These are phyloP conservation scores for Lantana camara DNA, from an alignment of 257 asterid species.

Conservation along the genomic window DNA sequence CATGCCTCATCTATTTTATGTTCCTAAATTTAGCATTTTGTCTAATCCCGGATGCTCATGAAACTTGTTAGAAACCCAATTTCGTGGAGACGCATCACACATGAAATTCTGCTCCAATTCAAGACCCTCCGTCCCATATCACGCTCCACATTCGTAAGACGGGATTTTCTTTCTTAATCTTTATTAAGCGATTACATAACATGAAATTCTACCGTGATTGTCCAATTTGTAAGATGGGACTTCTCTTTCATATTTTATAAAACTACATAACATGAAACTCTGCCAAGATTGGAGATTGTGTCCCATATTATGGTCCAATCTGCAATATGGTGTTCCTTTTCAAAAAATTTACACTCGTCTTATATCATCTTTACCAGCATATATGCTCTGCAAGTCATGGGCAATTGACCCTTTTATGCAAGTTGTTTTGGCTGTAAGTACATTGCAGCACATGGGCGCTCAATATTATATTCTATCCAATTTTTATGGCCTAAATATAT, in stretches of 20 bases:
- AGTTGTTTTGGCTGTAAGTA: conserved; percentile 27
- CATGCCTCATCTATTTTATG: neutral
- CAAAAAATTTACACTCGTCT: conserved; percentile 6
- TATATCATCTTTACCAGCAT: conserved; percentile 10
- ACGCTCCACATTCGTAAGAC: no score
- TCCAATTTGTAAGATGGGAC: conserved; percentile 21
- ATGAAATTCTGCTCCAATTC: conserved; percentile 19
- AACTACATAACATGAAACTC: neutral
- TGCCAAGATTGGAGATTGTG: neutral
- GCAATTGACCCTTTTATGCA: conserved; percentile 14
- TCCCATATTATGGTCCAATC: conserved; percentile 18
- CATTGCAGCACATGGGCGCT: no score
- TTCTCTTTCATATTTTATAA: conserved; percentile 7
- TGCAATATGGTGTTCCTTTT: conserved; percentile 18
- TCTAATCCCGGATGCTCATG: conserved; percentile 24
- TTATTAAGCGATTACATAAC: no score
- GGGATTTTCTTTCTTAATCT: no score
- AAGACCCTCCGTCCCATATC: conserved; percentile 19
- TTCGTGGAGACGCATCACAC: conserved; percentile 14
- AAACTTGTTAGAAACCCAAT: conserved; percentile 23
- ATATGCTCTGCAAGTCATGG: conserved; percentile 1
- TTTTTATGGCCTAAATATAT: conserved; percentile 30
- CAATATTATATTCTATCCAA: conserved; percentile 19
- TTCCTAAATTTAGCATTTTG: conserved; percentile 6
- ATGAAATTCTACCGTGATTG: no score